Percentiles rank a stretch among this genome's conserved stretches.
These are phyloP conservation scores for Cubamyces sp. DNA, from an alignment of 768 basidiomycete genomes.

Conservation along the genomic window DNA sequence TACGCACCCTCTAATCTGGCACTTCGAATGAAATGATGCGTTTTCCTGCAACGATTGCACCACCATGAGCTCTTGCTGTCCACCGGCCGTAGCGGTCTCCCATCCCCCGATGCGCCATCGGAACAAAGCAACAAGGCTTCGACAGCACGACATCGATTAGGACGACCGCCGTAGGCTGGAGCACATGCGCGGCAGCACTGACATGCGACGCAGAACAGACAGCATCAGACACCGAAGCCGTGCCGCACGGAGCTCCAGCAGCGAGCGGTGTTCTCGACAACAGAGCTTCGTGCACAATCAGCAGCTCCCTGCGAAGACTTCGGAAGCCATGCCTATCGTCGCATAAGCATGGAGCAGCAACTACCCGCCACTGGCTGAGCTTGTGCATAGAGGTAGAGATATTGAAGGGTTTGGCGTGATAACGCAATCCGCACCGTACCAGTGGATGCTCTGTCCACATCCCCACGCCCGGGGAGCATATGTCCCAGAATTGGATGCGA, in stretches of 20 bases:
- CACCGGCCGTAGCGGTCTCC: no score
- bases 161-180: not conserved
- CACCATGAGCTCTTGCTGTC: not conserved
- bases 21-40: not conserved
- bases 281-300: not conserved
- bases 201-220: not conserved
- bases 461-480: not conserved
- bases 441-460: not conserved
- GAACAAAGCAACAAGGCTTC: not conserved
- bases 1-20: not conserved
- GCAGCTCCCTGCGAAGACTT: not conserved
- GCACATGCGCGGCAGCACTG: not conserved
- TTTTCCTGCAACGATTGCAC: slow-evolving; percentile 4
- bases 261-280: slow-evolving; percentile 9
- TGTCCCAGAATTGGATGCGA: slow-evolving; percentile 1
- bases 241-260: not conserved
- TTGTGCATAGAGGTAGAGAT: no score
- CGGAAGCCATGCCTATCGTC: no score
- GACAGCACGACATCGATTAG: slow-evolving; percentile 1
- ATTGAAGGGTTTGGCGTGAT: slow-evolving; percentile 1
- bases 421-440: slow-evolving; percentile 10
- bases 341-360: not conserved
- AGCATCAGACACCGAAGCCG: slow-evolving; percentile 12
- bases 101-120: not conserved
- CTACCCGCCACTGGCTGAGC: not conserved